Percentiles rank a stretch among this genome's conserved stretches.
Conservation (phyloP, 176 grass and related monocot species). For the Phoenix roebelenii region DNA sequence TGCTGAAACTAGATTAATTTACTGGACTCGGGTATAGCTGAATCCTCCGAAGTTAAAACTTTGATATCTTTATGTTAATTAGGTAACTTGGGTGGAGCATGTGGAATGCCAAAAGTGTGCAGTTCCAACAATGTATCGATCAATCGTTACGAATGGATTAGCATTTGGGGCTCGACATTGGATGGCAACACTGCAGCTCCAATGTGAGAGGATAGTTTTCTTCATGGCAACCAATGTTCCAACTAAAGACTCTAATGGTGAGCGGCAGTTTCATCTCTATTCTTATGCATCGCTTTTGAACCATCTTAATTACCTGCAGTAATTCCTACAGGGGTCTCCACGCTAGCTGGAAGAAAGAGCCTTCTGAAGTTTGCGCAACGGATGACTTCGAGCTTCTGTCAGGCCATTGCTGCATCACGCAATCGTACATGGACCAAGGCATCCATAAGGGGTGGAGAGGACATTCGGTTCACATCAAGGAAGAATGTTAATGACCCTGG, state of each 20-base stretch:
- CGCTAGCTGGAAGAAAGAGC: conserved; percentile 68
- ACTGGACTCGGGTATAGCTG: too few relatives aligned
- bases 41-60: too few relatives aligned
- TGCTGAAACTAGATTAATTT: too few relatives aligned
- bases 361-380: conserved; percentile 64
- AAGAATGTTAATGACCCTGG: conserved; percentile 43
- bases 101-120: conserved; percentile 32
- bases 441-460: conserved; percentile 22
- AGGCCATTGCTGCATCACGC: conserved; percentile 32
- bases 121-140: conserved; percentile 32
- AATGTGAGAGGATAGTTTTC: conserved; percentile 72
- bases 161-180: conserved; percentile 75
- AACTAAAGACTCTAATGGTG: conserved; percentile 48
- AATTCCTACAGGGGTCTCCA: conserved; percentile 41
- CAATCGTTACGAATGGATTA: conserved; percentile 33
- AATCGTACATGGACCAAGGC: conserved; percentile 32
- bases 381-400: conserved; percentile 49
- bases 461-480: conserved; percentile 35
- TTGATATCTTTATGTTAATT: not conserved
- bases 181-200: conserved; percentile 57
- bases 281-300: not conserved
- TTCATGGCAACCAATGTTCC: conserved; percentile 76
- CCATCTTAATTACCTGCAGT: not conserved
- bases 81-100: conserved; percentile 78
- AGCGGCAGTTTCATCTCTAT: not conserved